Conservation (phyloP, 371 early-diverging fungal genomes). For the Rhizopus delemar region DNA sequence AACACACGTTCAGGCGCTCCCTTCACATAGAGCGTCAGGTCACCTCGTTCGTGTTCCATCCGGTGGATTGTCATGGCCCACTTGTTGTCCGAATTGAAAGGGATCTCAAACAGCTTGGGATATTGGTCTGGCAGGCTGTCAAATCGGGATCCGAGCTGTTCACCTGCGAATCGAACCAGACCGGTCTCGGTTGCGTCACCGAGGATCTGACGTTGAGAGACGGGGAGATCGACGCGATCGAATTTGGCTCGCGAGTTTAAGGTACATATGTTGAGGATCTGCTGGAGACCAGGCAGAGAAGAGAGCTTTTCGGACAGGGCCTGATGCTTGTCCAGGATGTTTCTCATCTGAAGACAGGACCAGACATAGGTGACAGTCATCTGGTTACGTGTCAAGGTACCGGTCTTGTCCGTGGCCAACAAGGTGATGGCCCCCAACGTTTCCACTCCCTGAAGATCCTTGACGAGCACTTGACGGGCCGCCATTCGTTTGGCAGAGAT, state of each 20-base stretch:
- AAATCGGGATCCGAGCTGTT: conserved; percentile 58
- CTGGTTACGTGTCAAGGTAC: conserved; percentile 93
- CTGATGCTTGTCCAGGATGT: conserved; percentile 49
- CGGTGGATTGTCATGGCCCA: conserved; percentile 89
- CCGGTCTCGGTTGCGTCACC: conserved; percentile 96
- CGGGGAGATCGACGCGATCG: conserved; percentile 82
- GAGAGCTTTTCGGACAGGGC: conserved; percentile 1
- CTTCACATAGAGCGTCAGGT: conserved; percentile 79
- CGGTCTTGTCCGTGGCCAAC: conserved; percentile 95
- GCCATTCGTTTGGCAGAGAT: conserved; percentile 96
- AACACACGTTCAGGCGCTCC: conserved; percentile 95
- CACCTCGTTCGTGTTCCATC: conserved; percentile 66
- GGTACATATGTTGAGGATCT: conserved; percentile 70
- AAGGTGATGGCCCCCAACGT: conserved; percentile 94
- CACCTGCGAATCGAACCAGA: conserved; percentile 77
- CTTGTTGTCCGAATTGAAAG: conserved; percentile 95
- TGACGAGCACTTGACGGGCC: conserved; percentile 84
- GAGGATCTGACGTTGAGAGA: conserved; percentile 50
- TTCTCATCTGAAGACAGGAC: conserved; percentile 66
- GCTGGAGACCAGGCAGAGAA: conserved; percentile 60
- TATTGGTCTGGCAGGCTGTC: conserved; percentile 64
- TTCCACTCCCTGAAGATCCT: conserved; percentile 93
- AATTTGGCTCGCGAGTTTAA: conserved; percentile 86
- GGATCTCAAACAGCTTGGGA: conserved; percentile 93
- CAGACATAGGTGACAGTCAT: conserved; percentile 93